Conservation (phyloP, 2,329 filamentous ascomycete species). For the Neonectria ditissima region DNA sequence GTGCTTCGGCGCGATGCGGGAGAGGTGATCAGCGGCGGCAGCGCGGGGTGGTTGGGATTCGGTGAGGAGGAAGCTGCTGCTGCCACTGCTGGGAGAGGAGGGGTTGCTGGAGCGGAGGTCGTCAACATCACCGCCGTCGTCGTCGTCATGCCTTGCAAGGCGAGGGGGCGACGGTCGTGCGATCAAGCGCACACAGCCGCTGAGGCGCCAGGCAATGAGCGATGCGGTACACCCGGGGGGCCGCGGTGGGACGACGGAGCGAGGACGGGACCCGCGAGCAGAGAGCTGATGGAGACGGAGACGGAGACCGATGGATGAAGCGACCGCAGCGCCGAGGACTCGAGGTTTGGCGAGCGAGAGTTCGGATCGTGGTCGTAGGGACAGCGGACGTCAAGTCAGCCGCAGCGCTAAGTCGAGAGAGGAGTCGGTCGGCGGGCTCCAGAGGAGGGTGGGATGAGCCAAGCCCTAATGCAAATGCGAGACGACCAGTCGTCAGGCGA, state of each 20-base stretch:
- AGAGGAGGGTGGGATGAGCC: constrained; percentile 43
- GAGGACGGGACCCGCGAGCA: constrained; percentile 29
- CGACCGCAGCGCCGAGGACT: constrained; percentile 32
- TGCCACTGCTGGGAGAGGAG: constrained; percentile 62
- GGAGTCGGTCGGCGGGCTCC: constrained; percentile 34
- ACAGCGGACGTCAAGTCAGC: constrained; percentile 44
- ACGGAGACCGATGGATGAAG: constrained; percentile 16
- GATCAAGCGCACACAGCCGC: constrained; percentile 47
- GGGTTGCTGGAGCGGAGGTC: constrained; percentile 65
- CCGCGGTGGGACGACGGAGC: constrained; percentile 36
- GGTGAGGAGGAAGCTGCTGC: constrained; percentile 55
- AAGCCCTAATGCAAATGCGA: constrained; percentile 48
- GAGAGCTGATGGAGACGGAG: constrained; percentile 23
- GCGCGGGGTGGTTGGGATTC: constrained; percentile 65
- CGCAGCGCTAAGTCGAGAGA: constrained; percentile 40
- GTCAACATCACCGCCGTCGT: constrained; percentile 68
- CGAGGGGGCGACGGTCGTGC: constrained; percentile 44
- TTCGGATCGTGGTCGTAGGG: constrained; percentile 31
- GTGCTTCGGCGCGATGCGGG: constrained; percentile 69
- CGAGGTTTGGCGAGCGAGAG: constrained; percentile 25
- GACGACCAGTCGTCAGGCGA: constrained; percentile 48
- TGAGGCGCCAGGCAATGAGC: constrained; percentile 42
- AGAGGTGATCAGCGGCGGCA: constrained; percentile 69
- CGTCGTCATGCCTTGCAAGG: constrained; percentile 49
- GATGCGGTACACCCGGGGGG: constrained; percentile 37